These are phyloP conservation scores for Calvatia gigantea DNA, from an alignment of 768 basidiomycete genomes.

Conservation along the genomic window DNA sequence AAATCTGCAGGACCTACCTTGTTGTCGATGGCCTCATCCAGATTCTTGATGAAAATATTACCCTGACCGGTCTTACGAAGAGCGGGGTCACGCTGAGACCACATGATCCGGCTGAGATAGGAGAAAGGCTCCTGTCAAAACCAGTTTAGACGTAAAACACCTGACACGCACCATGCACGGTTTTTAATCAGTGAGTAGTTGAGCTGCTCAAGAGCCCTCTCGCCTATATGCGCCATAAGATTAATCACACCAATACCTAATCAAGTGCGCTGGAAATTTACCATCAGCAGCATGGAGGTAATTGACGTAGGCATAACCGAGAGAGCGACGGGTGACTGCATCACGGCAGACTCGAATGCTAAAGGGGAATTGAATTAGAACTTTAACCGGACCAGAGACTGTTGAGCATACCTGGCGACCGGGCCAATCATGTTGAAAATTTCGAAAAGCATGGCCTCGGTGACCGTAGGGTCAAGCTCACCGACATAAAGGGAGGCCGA, in stretches of 20 bases:
- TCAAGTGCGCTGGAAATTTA: constrained; percentile 29
- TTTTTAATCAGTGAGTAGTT: constrained; percentile 99
- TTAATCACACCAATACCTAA: constrained; percentile 7
- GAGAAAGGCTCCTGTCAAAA: constrained; percentile 13
- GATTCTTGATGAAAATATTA: constrained; percentile 99
- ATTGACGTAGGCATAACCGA: constrained; percentile 99
- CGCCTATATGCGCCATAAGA: constrained; percentile 46
- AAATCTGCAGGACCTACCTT: constrained; percentile 49
- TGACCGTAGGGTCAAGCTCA: constrained; percentile 96
- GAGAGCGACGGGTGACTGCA: constrained; percentile 98
- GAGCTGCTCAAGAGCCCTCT: constrained; percentile 97
- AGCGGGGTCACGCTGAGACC: constrained; percentile 99
- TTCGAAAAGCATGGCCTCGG: constrained; percentile 99
- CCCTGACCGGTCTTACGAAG: constrained; percentile 99
- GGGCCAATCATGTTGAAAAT: constrained; percentile 99
- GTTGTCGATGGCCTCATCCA: constrained; percentile 97
- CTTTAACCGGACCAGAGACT: constrained; percentile 3
- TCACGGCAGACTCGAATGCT: constrained; percentile 99
- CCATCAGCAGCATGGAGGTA: constrained; percentile 95
- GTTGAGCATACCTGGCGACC: constrained; percentile 77
- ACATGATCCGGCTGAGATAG: constrained; percentile 90
- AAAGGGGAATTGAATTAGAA: constrained; percentile 5
- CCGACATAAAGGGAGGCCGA: constrained; percentile 98
- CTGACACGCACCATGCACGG: constrained; percentile 72
- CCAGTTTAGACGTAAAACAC: constrained; percentile 21